Evolutionary conservation across 345 rosid genomes (phyloP), one percentile per base, ranked within the genome.

Genomic region (Acer yangbiense): DNA sequence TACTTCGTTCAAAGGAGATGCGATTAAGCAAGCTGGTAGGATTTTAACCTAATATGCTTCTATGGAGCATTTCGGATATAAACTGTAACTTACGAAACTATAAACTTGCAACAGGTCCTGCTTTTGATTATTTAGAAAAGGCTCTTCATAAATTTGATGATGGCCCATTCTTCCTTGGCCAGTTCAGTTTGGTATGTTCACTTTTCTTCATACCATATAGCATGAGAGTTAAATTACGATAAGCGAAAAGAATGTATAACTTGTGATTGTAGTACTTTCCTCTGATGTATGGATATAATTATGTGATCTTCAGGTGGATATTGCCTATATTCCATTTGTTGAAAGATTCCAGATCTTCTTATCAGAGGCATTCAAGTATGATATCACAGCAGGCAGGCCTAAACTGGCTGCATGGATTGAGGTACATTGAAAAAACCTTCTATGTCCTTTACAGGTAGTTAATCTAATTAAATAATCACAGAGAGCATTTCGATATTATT

Each of bases 111-210:
- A 65, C 84, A 95, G 98, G 80, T 77, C 83, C 94, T 73, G 91
- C 83, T 63, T 90, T 95, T 57, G 97, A 92, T 88, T 79, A 81
- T 85, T 75, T 93, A 75, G 98, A 95, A 87, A 83, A 86, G 72
- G 85, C 91, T 76, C 86, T 92, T 70, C 73, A 81, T 1, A 95
- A 86, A 60, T 91, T 88, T 39, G 88, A 86, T 73, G 98, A 94
- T 29, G 98, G 98, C 0, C 93, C 99, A 8, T 93, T 93, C 90
- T 89, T 95, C 83, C 97, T 93, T 39, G 97, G 98, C 44, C 90
- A 87, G 76, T 80, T 89, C 73, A 91, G 95, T 82, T 82, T 87
- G 92, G 98, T 94, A 85, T 73, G 85, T 62, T 68, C 58, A 32
- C 44, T 65, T 43, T 63, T 65, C 58, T 13, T 50, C 9, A 57